These are phyloP conservation scores for Mercurialis annua DNA, from an alignment of 345 rosid species.

Conservation along the genomic window DNA sequence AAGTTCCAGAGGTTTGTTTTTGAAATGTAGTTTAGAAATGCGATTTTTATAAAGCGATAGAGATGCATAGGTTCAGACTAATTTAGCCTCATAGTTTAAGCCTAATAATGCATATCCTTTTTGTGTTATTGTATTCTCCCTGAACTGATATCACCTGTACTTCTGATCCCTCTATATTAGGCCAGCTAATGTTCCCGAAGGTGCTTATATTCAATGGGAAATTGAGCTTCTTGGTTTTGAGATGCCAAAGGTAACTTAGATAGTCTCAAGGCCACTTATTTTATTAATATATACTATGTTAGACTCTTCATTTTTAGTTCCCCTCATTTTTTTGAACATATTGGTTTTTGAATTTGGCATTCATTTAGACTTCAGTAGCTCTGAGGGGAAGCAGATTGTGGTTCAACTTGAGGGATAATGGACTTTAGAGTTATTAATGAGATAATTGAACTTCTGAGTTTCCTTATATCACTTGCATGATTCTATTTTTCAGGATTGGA, in stretches of 20 bases:
- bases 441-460: background rate
- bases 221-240: conserved; percentile 96
- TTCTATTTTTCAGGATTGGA: conserved; percentile 78
- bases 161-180: conserved; percentile 33
- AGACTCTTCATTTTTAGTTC: background rate
- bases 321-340: background rate
- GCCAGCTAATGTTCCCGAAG: conserved; percentile 80
- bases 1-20: conserved; percentile 68
- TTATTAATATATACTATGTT: background rate
- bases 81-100: background rate
- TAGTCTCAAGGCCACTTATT: background rate
- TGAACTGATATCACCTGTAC: background rate
- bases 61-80: background rate
- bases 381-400: background rate
- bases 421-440: background rate
- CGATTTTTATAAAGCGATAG: background rate
- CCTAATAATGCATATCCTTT: too few relatives aligned
- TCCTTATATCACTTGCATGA: background rate
- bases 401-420: background rate
- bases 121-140: conserved; percentile 6
- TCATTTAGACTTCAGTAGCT: background rate
- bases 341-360: background rate
- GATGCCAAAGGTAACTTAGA: conserved; percentile 68
- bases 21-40: conserved; percentile 10
- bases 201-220: conserved; percentile 90